These are phyloP conservation scores for Vitis hybrid DNA, from an alignment of 177 flowering plant genomes.

Conservation along the genomic window DNA sequence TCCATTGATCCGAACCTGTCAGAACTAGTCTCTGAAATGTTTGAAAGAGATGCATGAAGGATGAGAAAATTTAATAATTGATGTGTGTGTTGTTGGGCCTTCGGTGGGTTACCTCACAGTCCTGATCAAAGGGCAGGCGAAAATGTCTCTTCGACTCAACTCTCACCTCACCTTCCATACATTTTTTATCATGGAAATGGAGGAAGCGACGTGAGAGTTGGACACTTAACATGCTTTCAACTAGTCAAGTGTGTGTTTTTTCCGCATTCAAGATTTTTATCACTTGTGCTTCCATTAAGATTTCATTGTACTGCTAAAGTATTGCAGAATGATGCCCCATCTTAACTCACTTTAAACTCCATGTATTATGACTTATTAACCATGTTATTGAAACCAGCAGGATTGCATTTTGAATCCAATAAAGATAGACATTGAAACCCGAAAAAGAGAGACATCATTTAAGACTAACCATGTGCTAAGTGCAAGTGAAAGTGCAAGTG, in stretches of 20 bases:
- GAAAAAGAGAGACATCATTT: not conserved
- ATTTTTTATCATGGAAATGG: not conserved
- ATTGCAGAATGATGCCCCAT: too few species aligned
- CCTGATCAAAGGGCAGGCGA: not conserved
- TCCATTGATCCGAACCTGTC: conserved; percentile 8
- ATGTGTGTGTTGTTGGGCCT: not conserved
- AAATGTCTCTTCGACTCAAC: not conserved
- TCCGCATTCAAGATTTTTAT: too few species aligned
- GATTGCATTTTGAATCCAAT: not conserved
- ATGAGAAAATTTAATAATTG: conserved; percentile 10
- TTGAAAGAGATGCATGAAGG: conserved; percentile 19
- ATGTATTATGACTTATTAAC: not conserved
- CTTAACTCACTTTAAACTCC: too few species aligned
- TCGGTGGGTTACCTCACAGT: not conserved
- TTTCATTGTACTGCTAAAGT: too few species aligned
- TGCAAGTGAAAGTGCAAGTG: not conserved
- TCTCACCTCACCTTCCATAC: not conserved
- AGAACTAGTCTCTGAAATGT: conserved; percentile 6
- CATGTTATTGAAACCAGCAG: not conserved
- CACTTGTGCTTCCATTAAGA: too few species aligned
- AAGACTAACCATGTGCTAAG: conserved; percentile 12
- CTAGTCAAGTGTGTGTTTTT: too few species aligned
- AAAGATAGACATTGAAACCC: not conserved
- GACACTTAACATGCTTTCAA: too few species aligned
- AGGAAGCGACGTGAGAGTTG: too few species aligned